Evolutionary conservation across 2,329 filamentous ascomycete species (phyloP).

Genomic region (Apiospora aurea): DNA sequence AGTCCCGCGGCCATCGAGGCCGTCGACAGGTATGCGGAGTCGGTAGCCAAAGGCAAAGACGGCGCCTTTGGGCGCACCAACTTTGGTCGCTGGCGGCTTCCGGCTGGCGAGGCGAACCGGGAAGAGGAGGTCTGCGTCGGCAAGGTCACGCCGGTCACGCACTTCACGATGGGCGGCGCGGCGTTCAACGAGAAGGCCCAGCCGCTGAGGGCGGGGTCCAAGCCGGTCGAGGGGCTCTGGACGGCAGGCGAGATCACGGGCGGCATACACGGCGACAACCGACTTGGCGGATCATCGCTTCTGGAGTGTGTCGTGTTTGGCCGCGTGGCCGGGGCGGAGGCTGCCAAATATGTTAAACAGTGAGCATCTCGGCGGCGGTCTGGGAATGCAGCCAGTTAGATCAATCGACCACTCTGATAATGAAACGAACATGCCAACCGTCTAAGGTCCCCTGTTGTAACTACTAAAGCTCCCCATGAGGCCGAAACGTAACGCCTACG

Average conservation of each 20-base stretch:
- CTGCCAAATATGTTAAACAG: slow-evolving; percentile 41
- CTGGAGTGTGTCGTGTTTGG: slow-evolving; percentile 72
- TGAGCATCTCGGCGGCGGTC: neutral
- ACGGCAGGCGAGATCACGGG: slow-evolving; percentile 71
- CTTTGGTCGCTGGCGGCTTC: slow-evolving; percentile 64
- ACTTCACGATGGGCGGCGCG: slow-evolving; percentile 73
- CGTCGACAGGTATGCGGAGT: slow-evolving; percentile 56
- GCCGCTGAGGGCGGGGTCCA: slow-evolving; percentile 50
- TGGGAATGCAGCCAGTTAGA: too few species aligned
- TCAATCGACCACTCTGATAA: too few species aligned
- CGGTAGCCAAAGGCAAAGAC: slow-evolving; percentile 46
- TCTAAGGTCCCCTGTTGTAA: too few species aligned
- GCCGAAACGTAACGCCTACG: too few species aligned
- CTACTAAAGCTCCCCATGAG: too few species aligned
- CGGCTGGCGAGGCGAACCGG: slow-evolving; percentile 48
- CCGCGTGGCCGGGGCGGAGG: slow-evolving; percentile 60
- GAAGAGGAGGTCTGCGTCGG: slow-evolving; percentile 65
- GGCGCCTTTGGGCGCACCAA: slow-evolving; percentile 56
- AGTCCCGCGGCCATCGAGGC: slow-evolving; percentile 46
- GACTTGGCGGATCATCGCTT: slow-evolving; percentile 66
- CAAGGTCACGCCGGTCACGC: slow-evolving; percentile 66
- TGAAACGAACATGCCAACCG: too few species aligned
- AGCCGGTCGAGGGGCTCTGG: slow-evolving; percentile 63
- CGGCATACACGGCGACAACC: slow-evolving; percentile 68
- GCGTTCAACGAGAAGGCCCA: slow-evolving; percentile 61